Conservation (phyloP, 345 rosid species). For the Angophora floribunda region DNA sequence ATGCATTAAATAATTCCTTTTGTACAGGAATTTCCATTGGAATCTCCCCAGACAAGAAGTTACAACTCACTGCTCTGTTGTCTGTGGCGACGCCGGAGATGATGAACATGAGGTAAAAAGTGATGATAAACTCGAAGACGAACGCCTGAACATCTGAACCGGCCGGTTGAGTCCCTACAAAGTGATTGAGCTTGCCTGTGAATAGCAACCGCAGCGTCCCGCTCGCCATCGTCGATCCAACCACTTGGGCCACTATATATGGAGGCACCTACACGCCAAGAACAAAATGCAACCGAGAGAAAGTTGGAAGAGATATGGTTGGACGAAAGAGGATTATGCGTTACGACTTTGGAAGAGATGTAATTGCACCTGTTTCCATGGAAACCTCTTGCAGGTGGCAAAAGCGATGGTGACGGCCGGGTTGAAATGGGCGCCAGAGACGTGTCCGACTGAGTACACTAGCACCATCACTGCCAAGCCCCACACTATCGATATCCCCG, state of each 20-base stretch:
- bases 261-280: slow-evolving; percentile 45
- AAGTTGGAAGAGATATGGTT: background rate
- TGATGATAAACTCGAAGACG: slow-evolving; percentile 76
- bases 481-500: slow-evolving; percentile 77
- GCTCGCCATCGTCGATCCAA: slow-evolving; percentile 65
- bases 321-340: background rate
- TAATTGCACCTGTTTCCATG: slow-evolving; percentile 57
- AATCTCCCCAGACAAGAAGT: background rate
- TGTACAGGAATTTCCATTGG: no score
- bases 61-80: slow-evolving; percentile 64
- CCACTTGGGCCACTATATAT: slow-evolving; percentile 53
- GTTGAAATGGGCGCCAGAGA: slow-evolving; percentile 95
- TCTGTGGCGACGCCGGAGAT: slow-evolving; percentile 82
- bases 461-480: slow-evolving; percentile 78
- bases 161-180: slow-evolving; percentile 58
- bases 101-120: slow-evolving; percentile 81
- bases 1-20: no score
- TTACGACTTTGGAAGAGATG: background rate
- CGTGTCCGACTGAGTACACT: slow-evolving; percentile 82
- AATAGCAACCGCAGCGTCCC: slow-evolving; percentile 63
- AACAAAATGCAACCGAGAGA: no score
- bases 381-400: slow-evolving; percentile 72
- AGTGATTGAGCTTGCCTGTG: slow-evolving; percentile 40
- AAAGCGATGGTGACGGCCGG: slow-evolving; percentile 92
- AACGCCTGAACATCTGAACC: slow-evolving; percentile 46